phyloP scores from a whole-genome alignment of 2,329 filamentous ascomycete genomes.

The Myotisia sp. region DNA sequence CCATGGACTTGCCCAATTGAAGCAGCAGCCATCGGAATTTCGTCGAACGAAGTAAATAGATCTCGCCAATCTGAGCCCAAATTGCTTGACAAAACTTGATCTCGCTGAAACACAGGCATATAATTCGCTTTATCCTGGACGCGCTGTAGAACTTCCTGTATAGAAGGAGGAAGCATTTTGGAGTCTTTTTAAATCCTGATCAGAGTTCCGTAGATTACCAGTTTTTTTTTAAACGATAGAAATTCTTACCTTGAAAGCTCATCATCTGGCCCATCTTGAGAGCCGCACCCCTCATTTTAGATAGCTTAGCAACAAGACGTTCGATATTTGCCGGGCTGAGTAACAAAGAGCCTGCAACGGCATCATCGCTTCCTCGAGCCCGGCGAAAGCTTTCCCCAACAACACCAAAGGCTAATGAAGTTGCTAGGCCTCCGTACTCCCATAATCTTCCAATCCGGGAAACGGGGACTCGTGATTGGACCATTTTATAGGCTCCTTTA shows the following conservation, averaged over 20 bases:
- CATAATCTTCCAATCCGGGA: conserved; percentile 75
- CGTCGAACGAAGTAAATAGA: conserved; percentile 71
- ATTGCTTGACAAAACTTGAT: conserved; percentile 65
- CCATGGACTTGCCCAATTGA: conserved; percentile 95
- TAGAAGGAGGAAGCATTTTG: conserved; percentile 77
- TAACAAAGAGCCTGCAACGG: conserved; percentile 55
- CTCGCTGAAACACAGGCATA: conserved; percentile 87
- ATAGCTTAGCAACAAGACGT: conserved; percentile 78
- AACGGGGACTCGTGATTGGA: conserved; percentile 81
- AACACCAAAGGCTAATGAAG: conserved; percentile 88
- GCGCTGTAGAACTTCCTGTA: conserved; percentile 79
- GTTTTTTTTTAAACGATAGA: background rate
- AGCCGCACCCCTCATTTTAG: conserved; percentile 92
- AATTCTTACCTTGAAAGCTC: conserved; percentile 59
- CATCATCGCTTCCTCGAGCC: conserved; percentile 51
- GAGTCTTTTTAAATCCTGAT: conserved; percentile 48
- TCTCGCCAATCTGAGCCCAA: conserved; percentile 74
- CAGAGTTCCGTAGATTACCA: conserved; percentile 1
- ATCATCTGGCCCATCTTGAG: conserved; percentile 96
- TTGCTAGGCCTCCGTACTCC: conserved; percentile 88
- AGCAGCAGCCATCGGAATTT: conserved; percentile 82
- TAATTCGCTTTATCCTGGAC: conserved; percentile 96
- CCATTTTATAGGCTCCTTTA: conserved; percentile 47
- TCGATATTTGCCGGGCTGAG: conserved; percentile 86
- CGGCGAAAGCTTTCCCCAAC: conserved; percentile 73